phyloP scores from a whole-genome alignment of 2,329 filamentous ascomycete species.

The Leptodontidium sp. region DNA sequence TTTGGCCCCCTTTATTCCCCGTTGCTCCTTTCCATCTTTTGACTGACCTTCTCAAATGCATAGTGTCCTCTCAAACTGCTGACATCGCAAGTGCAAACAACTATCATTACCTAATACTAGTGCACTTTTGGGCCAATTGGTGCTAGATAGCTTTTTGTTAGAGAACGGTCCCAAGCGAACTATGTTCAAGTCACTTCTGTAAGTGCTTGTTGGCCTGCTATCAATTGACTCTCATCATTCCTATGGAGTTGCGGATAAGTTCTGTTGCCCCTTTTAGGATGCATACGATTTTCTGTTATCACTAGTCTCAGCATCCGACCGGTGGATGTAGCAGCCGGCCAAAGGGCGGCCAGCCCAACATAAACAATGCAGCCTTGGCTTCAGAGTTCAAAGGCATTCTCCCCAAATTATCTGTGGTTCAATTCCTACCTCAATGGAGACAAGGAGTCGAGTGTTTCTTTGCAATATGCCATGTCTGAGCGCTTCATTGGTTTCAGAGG shows the following conservation, averaged over 20 bases:
- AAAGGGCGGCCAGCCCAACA: background rate
- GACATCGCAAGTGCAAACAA: slow-evolving; percentile 16
- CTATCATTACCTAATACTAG: background rate
- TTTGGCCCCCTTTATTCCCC: background rate
- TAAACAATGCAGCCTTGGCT: slow-evolving; percentile 18
- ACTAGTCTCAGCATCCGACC: slow-evolving; percentile 1
- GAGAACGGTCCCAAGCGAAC: slow-evolving; percentile 4
- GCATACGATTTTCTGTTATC: slow-evolving; percentile 3
- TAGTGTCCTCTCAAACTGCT: slow-evolving; percentile 10
- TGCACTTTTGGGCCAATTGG: background rate
- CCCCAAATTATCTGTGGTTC: too few relatives aligned
- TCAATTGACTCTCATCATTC: background rate
- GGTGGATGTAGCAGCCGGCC: background rate
- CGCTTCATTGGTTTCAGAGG: background rate
- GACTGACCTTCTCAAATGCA: background rate
- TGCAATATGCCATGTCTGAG: background rate
- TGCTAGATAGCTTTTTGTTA: background rate
- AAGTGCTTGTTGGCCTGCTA: background rate
- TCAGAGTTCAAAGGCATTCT: background rate
- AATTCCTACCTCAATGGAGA: background rate
- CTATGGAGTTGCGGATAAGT: background rate
- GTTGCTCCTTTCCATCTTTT: background rate
- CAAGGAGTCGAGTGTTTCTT: background rate
- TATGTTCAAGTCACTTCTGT: background rate
- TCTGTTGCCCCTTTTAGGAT: background rate